Conservation (phyloP, 1,139 yeast species). For the Kodamaea fungicola region DNA sequence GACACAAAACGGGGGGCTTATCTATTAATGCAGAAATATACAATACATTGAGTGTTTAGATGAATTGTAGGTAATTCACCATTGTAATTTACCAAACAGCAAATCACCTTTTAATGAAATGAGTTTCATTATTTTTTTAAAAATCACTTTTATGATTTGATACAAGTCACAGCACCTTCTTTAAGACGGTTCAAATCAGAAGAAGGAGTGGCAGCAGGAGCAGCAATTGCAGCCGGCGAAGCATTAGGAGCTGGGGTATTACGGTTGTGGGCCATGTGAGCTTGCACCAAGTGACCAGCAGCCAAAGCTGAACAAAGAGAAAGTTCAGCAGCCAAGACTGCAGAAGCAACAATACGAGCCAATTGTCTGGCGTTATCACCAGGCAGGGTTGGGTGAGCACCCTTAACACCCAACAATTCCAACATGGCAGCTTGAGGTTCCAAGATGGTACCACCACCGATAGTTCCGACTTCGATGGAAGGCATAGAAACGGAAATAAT, state of each 20-base stretch:
- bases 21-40: constrained; percentile 13
- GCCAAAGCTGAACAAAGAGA: constrained; percentile 94
- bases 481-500: constrained; percentile 97
- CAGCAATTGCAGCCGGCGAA: constrained; percentile 18
- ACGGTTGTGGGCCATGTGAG: constrained; percentile 96
- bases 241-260: constrained; percentile 47
- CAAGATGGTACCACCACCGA: constrained; percentile 97
- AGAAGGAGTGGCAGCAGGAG: constrained; percentile 10
- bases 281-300: constrained; percentile 96
- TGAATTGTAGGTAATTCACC: too few relatives aligned
- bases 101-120: constrained; percentile 1
- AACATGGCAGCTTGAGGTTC: constrained; percentile 98
- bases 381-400: constrained; percentile 91
- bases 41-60: constrained; percentile 1
- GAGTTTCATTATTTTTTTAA: background rate
- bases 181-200: constrained; percentile 53
- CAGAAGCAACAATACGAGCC: constrained; percentile 92
- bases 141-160: constrained; percentile 23
- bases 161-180: constrained; percentile 73
- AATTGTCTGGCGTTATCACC: constrained; percentile 94
- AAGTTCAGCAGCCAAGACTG: constrained; percentile 94
- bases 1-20: constrained; percentile 1
- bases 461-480: constrained; percentile 96
- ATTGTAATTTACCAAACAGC: too few relatives aligned
- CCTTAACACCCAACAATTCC: constrained; percentile 89